Base-by-base conservation (phyloP, 768 basidiomycete species). In the Ramaria sp. region DNA sequence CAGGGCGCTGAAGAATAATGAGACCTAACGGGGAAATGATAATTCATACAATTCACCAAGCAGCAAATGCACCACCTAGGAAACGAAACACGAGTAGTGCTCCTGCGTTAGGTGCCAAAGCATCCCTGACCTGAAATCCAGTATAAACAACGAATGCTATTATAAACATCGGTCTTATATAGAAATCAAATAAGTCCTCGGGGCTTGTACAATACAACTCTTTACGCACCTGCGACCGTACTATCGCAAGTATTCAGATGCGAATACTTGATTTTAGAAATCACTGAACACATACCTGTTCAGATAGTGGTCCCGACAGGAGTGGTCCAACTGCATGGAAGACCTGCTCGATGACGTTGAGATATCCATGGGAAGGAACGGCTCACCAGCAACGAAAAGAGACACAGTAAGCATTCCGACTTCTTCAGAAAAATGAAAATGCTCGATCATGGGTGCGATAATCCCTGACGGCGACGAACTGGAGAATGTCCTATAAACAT, bases 71-170 rank as follows among this genome's bases (percentile, higher is more conserved):
- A 0, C 72, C 73, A 15, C 69, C 64, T 15, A 73, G 53, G 57
- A 75, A 69, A 13, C 73, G 65, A 62, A 73, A 73, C 46, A 72
- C 50, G 34, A 75, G 63, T 41, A 73, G 67, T 0, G 66, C 65
- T 12, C 67, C 70, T 11, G 69, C 68, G 58, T 71, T 73, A 51
- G 63, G 65, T 1, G 72, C 66, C 3, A 72, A 64, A 0, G 71
- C 72, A 42, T 67, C 71, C 7, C 71, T 72, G 55, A 72, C 62
- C 47, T 68, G 59, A 68, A 70, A 68, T 51, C 70, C 50, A 37
- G 71, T 59, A 61, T n/a, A n/a, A 47, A 12, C 53, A 7, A 49
- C 9, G 42, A 46, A 39, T n/a, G 48, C 50, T 41, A 57, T 49
- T 54, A 71, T 60, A 59, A 73, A 73, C 41, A 73, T 65, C 13